These are phyloP conservation scores for Fusarium euwallaceae DNA, from an alignment of 2,329 filamentous ascomycete genomes.

Conservation along the genomic window DNA sequence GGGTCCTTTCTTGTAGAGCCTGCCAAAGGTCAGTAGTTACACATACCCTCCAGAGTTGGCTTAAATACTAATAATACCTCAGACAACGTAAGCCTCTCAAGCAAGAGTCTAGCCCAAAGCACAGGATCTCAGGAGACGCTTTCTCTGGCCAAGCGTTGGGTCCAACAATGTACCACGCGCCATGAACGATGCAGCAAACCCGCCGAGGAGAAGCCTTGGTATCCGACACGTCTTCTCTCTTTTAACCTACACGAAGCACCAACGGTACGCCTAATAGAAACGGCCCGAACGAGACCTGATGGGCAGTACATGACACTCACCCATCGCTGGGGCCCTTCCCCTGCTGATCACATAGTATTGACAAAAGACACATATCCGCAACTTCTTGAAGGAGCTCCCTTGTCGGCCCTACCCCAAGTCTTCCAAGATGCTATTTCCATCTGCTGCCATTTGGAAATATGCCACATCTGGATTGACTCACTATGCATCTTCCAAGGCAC, in stretches of 20 bases:
- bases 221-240: background rate
- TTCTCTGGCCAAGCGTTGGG: background rate
- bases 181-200: background rate
- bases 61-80: background rate
- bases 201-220: background rate
- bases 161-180: background rate
- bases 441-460: background rate
- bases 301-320: background rate
- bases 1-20: background rate
- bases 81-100: background rate
- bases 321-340: background rate
- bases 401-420: background rate
- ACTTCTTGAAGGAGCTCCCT: background rate
- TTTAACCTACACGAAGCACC: background rate
- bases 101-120: background rate
- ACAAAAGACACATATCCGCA: background rate
- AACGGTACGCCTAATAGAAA: background rate
- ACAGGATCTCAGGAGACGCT: background rate
- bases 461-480: slow-evolving; percentile 14
- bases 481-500: slow-evolving; percentile 14
- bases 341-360: background rate
- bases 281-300: background rate
- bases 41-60: background rate
- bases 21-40: background rate
- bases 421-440: background rate